These are phyloP conservation scores for Termitomyces sp. DNA, from an alignment of 768 basidiomycete genomes.

Conservation along the genomic window DNA sequence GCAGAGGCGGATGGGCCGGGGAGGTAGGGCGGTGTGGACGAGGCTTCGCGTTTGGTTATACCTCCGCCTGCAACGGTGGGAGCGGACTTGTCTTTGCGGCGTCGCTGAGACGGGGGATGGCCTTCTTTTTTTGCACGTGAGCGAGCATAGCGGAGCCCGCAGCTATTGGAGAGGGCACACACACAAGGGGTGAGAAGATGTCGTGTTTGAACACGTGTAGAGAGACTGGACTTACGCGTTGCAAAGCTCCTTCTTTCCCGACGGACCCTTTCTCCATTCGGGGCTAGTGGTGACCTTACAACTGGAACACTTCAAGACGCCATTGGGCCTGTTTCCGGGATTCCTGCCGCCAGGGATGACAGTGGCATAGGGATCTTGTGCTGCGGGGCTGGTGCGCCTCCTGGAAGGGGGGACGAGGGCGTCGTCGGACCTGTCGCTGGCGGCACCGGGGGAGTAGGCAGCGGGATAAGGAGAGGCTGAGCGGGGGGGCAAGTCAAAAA, in stretches of 20 bases:
- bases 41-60: slow-evolving; percentile 33
- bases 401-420: slow-evolving; percentile 54
- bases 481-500: slow-evolving; percentile 2
- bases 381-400: slow-evolving; percentile 46
- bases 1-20: slow-evolving; percentile 26
- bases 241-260: slow-evolving; percentile 86
- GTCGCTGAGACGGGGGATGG: slow-evolving; percentile 45
- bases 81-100: slow-evolving; percentile 55
- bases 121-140: slow-evolving; percentile 88
- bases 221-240: slow-evolving; percentile 94
- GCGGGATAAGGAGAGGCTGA: not conserved
- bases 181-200: not conserved
- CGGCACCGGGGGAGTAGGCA: not conserved
- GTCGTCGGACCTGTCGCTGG: slow-evolving; percentile 14
- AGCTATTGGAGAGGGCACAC: slow-evolving; percentile 33
- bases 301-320: slow-evolving; percentile 68
- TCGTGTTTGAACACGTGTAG: no score
- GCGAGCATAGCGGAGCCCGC: slow-evolving; percentile 82
- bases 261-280: slow-evolving; percentile 90
- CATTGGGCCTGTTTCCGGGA: slow-evolving; percentile 64
- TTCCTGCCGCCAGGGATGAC: slow-evolving; percentile 39
- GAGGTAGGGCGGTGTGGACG: slow-evolving; percentile 31
- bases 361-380: slow-evolving; percentile 24
- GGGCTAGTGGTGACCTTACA: slow-evolving; percentile 81
- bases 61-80: slow-evolving; percentile 8